Evolutionary conservation across 2,329 filamentous ascomycete genomes (phyloP).

Genomic region (Colletotrichum sp.): DNA sequence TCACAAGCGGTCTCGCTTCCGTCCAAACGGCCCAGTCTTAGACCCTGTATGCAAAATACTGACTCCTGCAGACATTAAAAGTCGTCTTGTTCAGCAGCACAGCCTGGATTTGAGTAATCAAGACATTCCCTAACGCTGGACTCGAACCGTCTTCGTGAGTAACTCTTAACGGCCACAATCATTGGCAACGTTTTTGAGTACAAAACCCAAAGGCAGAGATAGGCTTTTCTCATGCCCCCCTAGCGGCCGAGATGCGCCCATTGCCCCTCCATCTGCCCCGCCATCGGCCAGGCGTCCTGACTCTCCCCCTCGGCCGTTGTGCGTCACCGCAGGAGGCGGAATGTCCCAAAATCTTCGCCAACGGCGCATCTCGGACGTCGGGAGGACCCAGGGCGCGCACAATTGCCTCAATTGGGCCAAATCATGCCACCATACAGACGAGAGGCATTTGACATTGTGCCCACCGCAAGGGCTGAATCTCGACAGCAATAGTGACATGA

Average conservation of each 20-base stretch:
- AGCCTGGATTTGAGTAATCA: background rate
- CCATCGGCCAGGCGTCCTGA: conserved; percentile 6
- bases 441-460: background rate
- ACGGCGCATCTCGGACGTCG: background rate
- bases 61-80: background rate
- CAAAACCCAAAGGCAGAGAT: background rate
- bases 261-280: conserved; percentile 10
- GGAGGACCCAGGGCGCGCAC: background rate
- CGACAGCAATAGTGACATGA: background rate
- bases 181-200: background rate
- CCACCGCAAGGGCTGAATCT: background rate
- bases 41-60: background rate
- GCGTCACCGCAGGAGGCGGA: background rate
- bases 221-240: background rate
- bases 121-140: background rate
- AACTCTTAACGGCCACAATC: background rate
- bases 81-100: background rate
- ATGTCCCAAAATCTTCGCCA: background rate
- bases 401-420: background rate
- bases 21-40: background rate
- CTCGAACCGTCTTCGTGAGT: accelerated
- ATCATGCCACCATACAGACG: background rate
- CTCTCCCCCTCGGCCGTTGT: background rate
- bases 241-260: background rate
- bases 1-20: background rate